A percentile compares a stretch with the other conserved stretches of the same genome.
Evolutionary conservation across 306 rosid genomes (phyloP).

Genomic region (Fragaria ananassa): DNA sequence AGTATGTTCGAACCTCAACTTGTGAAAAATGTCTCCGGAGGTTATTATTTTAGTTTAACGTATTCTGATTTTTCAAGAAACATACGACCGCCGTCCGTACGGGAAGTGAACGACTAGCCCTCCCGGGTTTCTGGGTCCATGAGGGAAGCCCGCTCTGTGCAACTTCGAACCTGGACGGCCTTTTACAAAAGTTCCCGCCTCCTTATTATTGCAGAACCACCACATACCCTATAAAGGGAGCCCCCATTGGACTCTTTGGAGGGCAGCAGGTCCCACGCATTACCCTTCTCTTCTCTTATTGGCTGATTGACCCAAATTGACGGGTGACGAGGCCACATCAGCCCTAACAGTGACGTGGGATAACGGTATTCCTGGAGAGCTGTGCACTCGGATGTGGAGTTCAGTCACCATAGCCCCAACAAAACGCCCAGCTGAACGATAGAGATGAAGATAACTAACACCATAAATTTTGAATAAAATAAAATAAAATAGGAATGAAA

Average conservation of each 20-base stretch:
- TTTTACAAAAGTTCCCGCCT: not conserved
- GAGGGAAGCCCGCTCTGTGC: conserved; percentile 24
- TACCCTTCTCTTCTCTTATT: not conserved
- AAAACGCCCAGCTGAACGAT: not conserved
- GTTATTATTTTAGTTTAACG: no score
- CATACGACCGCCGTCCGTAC: conserved; percentile 27
- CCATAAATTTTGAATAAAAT: no score
- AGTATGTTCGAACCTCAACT: no score
- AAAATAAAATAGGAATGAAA: not conserved
- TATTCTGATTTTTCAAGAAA: not conserved
- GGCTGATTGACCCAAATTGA: not conserved
- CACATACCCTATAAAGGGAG: not conserved
- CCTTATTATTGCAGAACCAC: not conserved
- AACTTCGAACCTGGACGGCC: conserved; percentile 26
- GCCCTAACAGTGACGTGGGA: conserved; percentile 17
- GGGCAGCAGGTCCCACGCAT: not conserved
- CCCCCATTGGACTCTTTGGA: not conserved
- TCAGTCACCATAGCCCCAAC: not conserved
- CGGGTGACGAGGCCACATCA: conserved; percentile 24
- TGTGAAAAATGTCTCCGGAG: no score
- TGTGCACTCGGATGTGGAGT: not conserved
- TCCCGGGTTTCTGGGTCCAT: conserved; percentile 27
- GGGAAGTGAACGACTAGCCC: conserved; percentile 4
- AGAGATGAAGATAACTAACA: not conserved
- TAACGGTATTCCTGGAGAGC: conserved; percentile 9